phyloP scores from a whole-genome alignment of 768 basidiomycete genomes.

The Lentinula raphanica region DNA sequence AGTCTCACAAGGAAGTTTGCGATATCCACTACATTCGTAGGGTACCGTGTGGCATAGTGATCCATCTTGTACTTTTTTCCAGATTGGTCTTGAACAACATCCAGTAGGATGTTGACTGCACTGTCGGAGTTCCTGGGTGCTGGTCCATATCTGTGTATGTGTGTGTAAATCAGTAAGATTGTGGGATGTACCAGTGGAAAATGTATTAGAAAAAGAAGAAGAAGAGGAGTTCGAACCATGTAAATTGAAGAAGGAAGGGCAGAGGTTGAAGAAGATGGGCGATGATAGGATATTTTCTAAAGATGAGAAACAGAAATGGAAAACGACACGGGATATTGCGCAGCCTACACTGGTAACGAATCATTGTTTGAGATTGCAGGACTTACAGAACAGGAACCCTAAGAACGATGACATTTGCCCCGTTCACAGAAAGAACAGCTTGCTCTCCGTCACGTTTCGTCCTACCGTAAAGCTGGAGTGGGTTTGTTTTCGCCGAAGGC shows the following conservation, averaged over 20 bases:
- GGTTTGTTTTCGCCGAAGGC: conserved; percentile 68
- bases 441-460: conserved; percentile 87
- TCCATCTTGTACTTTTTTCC: conserved; percentile 95
- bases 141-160: conserved; percentile 69
- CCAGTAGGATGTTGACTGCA: conserved; percentile 84
- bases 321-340: too few species aligned
- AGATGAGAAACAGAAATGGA: conserved; percentile 3
- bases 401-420: conserved; percentile 62
- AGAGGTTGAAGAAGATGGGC: neutral
- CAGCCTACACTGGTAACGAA: too few species aligned
- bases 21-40: conserved; percentile 87
- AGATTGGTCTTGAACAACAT: conserved; percentile 81
- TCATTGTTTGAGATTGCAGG: neutral
- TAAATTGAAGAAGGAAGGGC: too few species aligned
- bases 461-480: conserved; percentile 82
- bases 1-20: conserved; percentile 79
- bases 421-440: conserved; percentile 57
- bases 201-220: neutral
- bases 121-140: conserved; percentile 80
- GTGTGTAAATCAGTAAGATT: conserved; percentile 1
- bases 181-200: neutral
- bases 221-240: neutral
- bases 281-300: neutral
- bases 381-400: conserved; percentile 86
- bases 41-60: conserved; percentile 87